Conservation (phyloP, 225 moss, liverwort and hornwort genomes). For the Polytrichum commune region DNA sequence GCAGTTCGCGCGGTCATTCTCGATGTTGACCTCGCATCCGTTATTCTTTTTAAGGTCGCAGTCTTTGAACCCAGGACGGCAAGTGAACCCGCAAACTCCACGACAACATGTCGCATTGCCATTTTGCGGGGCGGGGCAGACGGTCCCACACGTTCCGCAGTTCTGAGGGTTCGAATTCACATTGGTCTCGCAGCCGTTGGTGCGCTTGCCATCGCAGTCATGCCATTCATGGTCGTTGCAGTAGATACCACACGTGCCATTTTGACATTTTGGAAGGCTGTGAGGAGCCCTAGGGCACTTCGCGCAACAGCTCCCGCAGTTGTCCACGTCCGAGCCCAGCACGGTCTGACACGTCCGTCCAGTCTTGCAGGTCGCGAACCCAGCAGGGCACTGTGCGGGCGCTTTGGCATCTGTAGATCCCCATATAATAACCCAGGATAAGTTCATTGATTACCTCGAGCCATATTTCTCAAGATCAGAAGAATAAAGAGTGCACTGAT, state of each 20-base stretch:
- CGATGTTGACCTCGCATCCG: background rate
- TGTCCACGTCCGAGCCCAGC: constrained; percentile 3
- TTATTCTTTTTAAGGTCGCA: background rate
- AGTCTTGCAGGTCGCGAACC: background rate
- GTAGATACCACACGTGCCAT: background rate
- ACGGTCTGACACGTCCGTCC: background rate
- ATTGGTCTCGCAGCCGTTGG: background rate
- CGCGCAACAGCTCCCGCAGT: background rate
- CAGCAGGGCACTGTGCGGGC: background rate
- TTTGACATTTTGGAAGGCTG: background rate
- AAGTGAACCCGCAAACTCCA: background rate
- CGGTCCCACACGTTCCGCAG: background rate
- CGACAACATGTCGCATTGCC: background rate
- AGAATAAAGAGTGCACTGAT: no score
- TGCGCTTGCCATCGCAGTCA: background rate
- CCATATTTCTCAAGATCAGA: no score
- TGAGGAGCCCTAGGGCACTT: background rate
- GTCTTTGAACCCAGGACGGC: background rate
- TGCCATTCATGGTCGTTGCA: background rate
- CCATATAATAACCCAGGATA: no score
- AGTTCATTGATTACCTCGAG: no score
- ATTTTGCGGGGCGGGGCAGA: background rate
- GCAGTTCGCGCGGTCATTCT: background rate
- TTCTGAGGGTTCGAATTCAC: background rate
- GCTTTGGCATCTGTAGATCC: no score